A percentile compares a stretch with the other conserved stretches of the same genome.
Conservation (phyloP, 108 stramenopile species). For the Parmales sp. region DNA sequence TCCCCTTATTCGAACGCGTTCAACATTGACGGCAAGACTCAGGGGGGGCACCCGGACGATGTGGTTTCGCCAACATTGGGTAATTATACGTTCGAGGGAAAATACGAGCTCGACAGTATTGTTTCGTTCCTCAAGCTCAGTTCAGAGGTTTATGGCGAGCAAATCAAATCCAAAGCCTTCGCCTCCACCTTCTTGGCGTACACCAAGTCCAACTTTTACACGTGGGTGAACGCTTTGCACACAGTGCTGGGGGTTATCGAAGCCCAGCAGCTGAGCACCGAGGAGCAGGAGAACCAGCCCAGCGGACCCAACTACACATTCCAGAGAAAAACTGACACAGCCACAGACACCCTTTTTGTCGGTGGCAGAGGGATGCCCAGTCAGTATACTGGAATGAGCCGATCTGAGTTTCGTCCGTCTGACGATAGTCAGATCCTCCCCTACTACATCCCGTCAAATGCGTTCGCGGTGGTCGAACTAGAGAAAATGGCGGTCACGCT, state of each 20-base stretch:
- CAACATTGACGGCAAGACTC: conserved; percentile 1
- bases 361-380: conserved; percentile 18
- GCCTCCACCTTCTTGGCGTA: not conserved
- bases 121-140: conserved; percentile 21
- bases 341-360: conserved; percentile 15
- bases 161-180: not conserved
- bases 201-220: not conserved
- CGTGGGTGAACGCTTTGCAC: conserved; percentile 8
- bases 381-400: conserved; percentile 12
- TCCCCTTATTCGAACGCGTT: conserved; percentile 18
- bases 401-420: conserved; percentile 18
- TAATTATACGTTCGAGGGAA: conserved; percentile 22
- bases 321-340: conserved; percentile 11
- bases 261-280: conserved; percentile 13
- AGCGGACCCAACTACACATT: conserved; percentile 19
- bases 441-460: conserved; percentile 20
- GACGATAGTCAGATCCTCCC: conserved; percentile 22
- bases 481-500: not conserved
- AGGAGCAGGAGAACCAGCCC: not conserved
- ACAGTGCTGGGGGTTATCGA: conserved; percentile 1
- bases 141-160: not conserved
- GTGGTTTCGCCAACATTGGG: not conserved
- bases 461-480: conserved; percentile 12
- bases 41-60: conserved; percentile 11
- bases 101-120: conserved; percentile 27